phyloP scores from a whole-genome alignment of 2,329 filamentous ascomycete species.

The Alternaria infectoria region DNA sequence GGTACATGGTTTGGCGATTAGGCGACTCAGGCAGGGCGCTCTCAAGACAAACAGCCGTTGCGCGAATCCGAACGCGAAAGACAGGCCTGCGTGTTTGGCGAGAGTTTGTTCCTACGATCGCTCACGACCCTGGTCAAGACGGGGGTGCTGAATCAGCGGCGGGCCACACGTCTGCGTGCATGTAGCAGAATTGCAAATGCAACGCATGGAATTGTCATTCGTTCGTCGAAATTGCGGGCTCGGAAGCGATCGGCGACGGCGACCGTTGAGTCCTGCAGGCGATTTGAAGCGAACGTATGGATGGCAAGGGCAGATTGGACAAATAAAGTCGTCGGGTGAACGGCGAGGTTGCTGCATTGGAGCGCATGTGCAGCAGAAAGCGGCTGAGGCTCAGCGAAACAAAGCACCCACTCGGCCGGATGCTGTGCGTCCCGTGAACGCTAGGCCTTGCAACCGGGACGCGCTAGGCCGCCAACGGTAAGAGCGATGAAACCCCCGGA shows the following conservation, averaged over 20 bases:
- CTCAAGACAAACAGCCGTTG: conserved; percentile 10
- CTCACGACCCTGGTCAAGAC: conserved; percentile 2
- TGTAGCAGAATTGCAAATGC: conserved; percentile 1
- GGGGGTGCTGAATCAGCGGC: conserved; percentile 19
- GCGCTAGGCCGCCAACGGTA: background rate
- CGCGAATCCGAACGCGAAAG: conserved; percentile 22
- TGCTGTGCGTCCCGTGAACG: conserved; percentile 23
- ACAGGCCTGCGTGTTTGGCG: conserved; percentile 6
- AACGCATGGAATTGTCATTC: background rate
- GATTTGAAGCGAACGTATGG: conserved; percentile 19
- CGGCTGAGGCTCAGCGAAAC: conserved; percentile 24
- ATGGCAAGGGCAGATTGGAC: conserved; percentile 4
- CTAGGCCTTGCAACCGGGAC: conserved; percentile 16
- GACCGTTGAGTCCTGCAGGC: conserved; percentile 29
- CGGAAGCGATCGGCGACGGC: conserved; percentile 26
- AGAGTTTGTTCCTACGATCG: conserved; percentile 16
- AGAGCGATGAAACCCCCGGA: conserved; percentile 15
- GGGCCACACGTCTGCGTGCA: background rate
- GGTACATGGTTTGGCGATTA: conserved; percentile 12
- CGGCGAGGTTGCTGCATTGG: conserved; percentile 34
- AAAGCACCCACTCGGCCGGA: conserved; percentile 22
- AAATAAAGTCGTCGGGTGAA: conserved; percentile 21
- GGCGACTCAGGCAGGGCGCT: conserved; percentile 8
- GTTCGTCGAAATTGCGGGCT: conserved; percentile 9
- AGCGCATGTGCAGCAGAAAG: conserved; percentile 17